Evolutionary conservation across 768 basidiomycete species (phyloP), one percentile per base, ranked within the genome.

Genomic region (Termitomyces sp.): DNA sequence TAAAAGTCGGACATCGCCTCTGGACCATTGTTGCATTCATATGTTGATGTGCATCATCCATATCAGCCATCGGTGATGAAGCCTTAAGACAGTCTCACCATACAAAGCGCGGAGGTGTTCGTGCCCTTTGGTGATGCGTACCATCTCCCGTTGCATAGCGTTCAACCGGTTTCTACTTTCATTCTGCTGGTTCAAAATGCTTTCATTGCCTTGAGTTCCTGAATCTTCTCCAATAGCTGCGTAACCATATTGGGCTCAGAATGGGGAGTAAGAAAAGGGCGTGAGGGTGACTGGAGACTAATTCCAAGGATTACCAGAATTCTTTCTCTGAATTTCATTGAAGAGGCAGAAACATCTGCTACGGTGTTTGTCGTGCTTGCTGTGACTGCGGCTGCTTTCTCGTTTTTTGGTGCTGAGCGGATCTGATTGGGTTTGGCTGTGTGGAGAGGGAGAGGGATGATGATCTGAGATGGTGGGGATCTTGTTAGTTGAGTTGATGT

Each of bases 151-250:
- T 60, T 89, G 87, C 10, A 89, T 87, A 4, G 79, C 79, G n/a
- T 79, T 78, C 25, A 91, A 72, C 55, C 85, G 83, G 36, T 72
- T 72, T 5, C 77, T 69, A 0, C 89, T 90, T 60, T 81, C 78
- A 1, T 67, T 68, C 64, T 92, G 90, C 57, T 88, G 83, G 53
- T 77, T 72, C 20, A 82, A 72, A 39, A 93, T 90, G 52, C 81
- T 78, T 7, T 71, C 58, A 60, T 93, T 93, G 2, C 78, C 63
- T 93, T 88, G 1, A 93, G 76, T 65, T 93, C 90, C 44, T 78
- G 75, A 48, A 93, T 88, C 70, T 93, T 93, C 15, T 72, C 64
- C 40, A 91, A 70, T 6, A 93, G 79, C 64, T 89, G 85, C 9
- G 82, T 74, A n/a, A 92, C 79, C 49, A 93, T 75, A 59, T 68